Percentiles rank a stretch among this genome's conserved stretches.
Conservation (phyloP, 139 green algal genomes). For the Astrephomene gubernaculifera region DNA sequence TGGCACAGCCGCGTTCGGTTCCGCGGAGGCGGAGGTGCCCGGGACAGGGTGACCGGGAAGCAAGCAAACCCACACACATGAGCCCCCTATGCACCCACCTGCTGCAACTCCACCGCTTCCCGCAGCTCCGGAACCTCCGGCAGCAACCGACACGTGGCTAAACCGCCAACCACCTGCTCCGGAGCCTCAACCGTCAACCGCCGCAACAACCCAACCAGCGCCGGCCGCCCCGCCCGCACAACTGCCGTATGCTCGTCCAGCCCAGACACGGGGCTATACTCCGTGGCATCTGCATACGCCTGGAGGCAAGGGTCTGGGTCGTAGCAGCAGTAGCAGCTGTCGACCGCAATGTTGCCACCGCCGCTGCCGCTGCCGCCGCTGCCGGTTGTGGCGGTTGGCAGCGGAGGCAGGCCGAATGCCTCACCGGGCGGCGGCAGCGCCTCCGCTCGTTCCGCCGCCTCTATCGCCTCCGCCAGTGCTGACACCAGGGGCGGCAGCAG, state of each 20-base stretch:
- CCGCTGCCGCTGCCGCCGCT: not conserved
- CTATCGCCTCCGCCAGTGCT: conserved; percentile 10
- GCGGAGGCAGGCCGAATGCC: conserved; percentile 1
- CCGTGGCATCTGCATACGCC: not conserved
- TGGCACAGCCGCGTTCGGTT: too few relatives aligned
- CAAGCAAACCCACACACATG: too few relatives aligned
- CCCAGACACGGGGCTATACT: conserved; percentile 9
- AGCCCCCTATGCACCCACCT: too few relatives aligned
- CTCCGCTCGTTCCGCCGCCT: not conserved
- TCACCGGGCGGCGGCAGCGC: not conserved
- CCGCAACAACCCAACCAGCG: conserved; percentile 14
- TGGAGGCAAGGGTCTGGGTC: not conserved
- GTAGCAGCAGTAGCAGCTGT: not conserved
- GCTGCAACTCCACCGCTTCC: conserved; percentile 7
- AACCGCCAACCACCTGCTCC: not conserved
- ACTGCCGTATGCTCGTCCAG: conserved; percentile 19
- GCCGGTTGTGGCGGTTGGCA: too few relatives aligned
- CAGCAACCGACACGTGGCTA: conserved; percentile 24
- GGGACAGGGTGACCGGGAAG: too few relatives aligned
- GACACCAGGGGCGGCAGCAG: conserved; percentile 30
- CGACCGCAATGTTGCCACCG: too few relatives aligned
- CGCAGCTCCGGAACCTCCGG: conserved; percentile 29
- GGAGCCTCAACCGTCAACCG: not conserved
- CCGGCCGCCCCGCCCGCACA: not conserved
- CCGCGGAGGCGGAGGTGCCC: too few relatives aligned